phyloP scores from a whole-genome alignment of 2,329 filamentous ascomycete species.

The Colletotrichum eleusines region DNA sequence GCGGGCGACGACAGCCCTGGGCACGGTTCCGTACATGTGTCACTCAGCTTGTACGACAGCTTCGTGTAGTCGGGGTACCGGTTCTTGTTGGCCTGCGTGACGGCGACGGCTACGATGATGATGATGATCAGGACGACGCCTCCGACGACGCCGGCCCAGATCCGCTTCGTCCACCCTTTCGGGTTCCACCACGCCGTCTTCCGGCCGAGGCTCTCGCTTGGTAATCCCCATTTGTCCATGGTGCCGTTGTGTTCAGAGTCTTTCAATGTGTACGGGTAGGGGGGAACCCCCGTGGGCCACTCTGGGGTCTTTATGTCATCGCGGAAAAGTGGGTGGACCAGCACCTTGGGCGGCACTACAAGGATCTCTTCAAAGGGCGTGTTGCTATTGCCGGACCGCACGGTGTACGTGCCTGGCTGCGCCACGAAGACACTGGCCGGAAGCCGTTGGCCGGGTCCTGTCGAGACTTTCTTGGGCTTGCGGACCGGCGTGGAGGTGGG shows the following conservation, averaged over 20 bases:
- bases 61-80: constrained; percentile 62
- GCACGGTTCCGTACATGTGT: constrained; percentile 58
- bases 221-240: constrained; percentile 34
- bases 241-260: constrained; percentile 27
- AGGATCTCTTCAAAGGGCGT: constrained; percentile 33
- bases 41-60: constrained; percentile 60
- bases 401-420: constrained; percentile 32
- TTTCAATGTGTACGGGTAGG: constrained; percentile 31
- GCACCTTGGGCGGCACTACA: constrained; percentile 38
- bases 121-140: constrained; percentile 60
- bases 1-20: constrained; percentile 11
- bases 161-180: constrained; percentile 65
- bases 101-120: constrained; percentile 61
- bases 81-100: constrained; percentile 54
- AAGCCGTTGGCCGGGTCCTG: constrained; percentile 33
- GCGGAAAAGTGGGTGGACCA: constrained; percentile 38
- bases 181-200: constrained; percentile 56
- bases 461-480: constrained; percentile 25
- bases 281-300: constrained; percentile 32
- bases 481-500: constrained; percentile 28
- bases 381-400: constrained; percentile 23
- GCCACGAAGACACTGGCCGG: constrained; percentile 32
- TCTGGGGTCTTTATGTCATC: constrained; percentile 40
- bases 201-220: constrained; percentile 15
- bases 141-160: constrained; percentile 59